Evolutionary conservation across 2,329 filamentous ascomycete genomes (phyloP), one percentile per base, ranked within the genome.

Genomic region (Fusarium continuum): DNA sequence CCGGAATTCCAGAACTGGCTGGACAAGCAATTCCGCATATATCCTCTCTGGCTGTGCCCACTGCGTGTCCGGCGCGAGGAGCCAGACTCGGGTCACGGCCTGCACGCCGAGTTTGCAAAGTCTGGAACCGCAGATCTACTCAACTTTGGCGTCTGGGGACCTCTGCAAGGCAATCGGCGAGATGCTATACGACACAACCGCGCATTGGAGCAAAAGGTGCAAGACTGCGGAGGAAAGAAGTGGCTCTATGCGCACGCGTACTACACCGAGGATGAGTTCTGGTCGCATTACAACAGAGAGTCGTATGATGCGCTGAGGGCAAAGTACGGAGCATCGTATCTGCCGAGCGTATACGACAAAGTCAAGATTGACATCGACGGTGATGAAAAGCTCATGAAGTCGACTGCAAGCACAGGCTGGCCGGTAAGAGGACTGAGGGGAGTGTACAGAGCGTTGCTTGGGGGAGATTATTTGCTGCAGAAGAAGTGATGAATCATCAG

Each of bases 231-330:
- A 3, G 89, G 89, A 6, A 87, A 86, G 78, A 91, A 91, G 74
- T 90, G 87, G 79, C 75, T 91, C 2, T 91, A 91, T 61, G 87
- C 88, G 1, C 88, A 91, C 54, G 85, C 86, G 0, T 91, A 88
- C 73, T 90, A 90, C 72, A 84, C 81, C 4, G 84, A 89, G 70
- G 81, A 84, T 0, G 88, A 91, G 63, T 91, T 91, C 71, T 91
- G 88, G 88, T 73, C 77, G 9, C 80, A 85, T 48, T 91, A 90
- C 59, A 83, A 89, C 70, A 78, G 80, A 31, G 67, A 76, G 8
- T 84, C 84, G 69, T 90, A 91, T 60, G 83, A 89, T 38, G 73
- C 70, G 4, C 74, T 91, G 47, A 76, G 88, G 16, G 72, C 74
- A 20, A 85, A 83, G 69, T 91, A 90, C 68, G 75, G 78, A 5